Percentiles rank a stretch among this genome's conserved stretches.
phyloP scores from a whole-genome alignment of 2,329 filamentous ascomycete genomes.

The Cercospora berteroae region DNA sequence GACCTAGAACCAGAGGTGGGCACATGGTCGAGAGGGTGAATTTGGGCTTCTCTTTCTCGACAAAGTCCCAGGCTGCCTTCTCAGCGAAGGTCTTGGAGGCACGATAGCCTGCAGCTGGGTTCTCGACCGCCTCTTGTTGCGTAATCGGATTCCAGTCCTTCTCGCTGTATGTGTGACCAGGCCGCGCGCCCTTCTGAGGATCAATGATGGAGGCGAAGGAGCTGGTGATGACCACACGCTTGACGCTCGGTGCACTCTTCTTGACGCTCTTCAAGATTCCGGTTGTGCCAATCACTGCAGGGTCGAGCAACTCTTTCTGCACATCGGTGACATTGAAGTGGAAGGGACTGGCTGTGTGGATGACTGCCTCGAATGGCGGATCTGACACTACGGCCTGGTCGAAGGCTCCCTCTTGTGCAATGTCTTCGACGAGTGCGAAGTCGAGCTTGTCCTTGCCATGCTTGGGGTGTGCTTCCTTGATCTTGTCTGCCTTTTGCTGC shows the following conservation, averaged over 20 bases:
- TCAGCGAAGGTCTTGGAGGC: constrained; percentile 63
- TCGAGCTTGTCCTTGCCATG: constrained; percentile 57
- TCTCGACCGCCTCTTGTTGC: constrained; percentile 48
- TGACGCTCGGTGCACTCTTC: constrained; percentile 62
- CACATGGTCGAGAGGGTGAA: constrained; percentile 52
- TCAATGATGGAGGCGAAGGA: constrained; percentile 66
- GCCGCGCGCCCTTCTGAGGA: constrained; percentile 50
- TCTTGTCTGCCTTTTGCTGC: constrained; percentile 60
- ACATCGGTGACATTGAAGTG: constrained; percentile 71
- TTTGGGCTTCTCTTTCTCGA: constrained; percentile 52
- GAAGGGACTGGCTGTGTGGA: constrained; percentile 74
- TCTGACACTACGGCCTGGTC: constrained; percentile 58
- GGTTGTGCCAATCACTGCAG: constrained; percentile 62
- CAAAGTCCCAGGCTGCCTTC: constrained; percentile 55
- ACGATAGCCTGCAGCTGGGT: constrained; percentile 47
- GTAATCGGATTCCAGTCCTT: constrained; percentile 59
- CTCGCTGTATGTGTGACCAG: constrained; percentile 53
- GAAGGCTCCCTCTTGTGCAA: constrained; percentile 68
- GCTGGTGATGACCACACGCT: constrained; percentile 69
- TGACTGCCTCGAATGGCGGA: constrained; percentile 68
- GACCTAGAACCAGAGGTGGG: constrained; percentile 52
- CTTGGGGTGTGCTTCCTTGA: constrained; percentile 54
- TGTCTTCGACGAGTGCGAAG: constrained; percentile 69
- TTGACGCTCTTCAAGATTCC: constrained; percentile 63
- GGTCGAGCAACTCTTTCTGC: constrained; percentile 57